Evolutionary conservation across 2,329 filamentous ascomycete species (phyloP).

Genomic region (Penicillium sumatraense): DNA sequence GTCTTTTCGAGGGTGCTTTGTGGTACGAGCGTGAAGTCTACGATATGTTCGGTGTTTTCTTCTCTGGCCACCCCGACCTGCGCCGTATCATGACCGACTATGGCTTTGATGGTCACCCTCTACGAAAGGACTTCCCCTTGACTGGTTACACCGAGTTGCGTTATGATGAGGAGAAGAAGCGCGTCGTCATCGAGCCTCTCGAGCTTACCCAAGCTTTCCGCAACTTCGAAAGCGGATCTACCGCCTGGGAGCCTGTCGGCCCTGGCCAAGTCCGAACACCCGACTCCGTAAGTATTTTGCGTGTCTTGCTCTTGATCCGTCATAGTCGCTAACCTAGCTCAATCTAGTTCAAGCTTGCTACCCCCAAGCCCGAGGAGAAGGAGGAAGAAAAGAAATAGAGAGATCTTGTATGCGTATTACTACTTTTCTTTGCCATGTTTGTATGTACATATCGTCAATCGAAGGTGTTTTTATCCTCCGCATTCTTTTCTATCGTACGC

Average conservation of each 20-base stretch:
- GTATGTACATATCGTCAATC: conserved; percentile 44
- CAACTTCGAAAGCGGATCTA: conserved; percentile 91
- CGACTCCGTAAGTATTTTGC: conserved; percentile 59
- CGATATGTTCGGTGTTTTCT: conserved; percentile 97
- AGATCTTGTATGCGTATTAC: conserved; percentile 41
- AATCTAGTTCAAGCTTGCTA: conserved; percentile 83
- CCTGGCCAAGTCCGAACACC: conserved; percentile 78
- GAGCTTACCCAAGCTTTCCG: conserved; percentile 98
- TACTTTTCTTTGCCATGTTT: conserved; percentile 38
- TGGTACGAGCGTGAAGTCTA: conserved; percentile 99
- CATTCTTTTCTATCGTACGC: background rate
- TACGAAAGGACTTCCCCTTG: conserved; percentile 97
- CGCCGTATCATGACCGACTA: conserved; percentile 99
- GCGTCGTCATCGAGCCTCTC: conserved; percentile 95
- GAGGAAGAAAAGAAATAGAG: conserved; percentile 88
- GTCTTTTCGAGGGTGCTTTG: conserved; percentile 91
- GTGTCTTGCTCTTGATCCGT: background rate
- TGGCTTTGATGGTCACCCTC: conserved; percentile 95
- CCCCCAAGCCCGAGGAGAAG: conserved; percentile 91
- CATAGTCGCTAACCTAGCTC: conserved; percentile 11
- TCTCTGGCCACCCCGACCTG: conserved; percentile 90
- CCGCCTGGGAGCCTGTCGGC: conserved; percentile 72
- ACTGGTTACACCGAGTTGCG: conserved; percentile 98
- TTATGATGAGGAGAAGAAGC: conserved; percentile 99
- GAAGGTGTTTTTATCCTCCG: conserved; percentile 19